These are phyloP conservation scores for Pontederia crassipes DNA, from an alignment of 176 grass and related monocot genomes.

Conservation along the genomic window DNA sequence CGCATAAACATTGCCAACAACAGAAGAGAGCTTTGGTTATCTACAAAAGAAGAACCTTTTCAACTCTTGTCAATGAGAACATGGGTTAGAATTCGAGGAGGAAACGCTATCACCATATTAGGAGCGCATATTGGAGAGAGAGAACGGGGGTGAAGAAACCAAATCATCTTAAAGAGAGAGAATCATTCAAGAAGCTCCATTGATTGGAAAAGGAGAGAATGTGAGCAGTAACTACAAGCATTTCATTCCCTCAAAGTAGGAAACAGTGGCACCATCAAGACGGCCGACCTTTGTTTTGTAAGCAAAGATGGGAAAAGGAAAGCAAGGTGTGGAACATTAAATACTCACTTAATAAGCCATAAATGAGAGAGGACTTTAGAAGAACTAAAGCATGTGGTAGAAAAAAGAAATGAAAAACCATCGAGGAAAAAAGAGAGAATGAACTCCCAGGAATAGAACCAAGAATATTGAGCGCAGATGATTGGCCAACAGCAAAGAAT, in stretches of 20 bases:
- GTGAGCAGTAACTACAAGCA: slow-evolving; percentile 34
- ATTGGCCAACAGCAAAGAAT: not conserved
- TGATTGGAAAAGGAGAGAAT: slow-evolving; percentile 14
- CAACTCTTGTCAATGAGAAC: not conserved
- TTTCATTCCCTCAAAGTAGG: slow-evolving; percentile 5
- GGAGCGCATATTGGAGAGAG: too few relatives aligned
- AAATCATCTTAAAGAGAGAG: not conserved
- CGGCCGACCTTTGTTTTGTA: not conserved
- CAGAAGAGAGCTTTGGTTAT: too few relatives aligned
- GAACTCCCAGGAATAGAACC: not conserved
- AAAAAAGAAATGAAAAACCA: too few relatives aligned
- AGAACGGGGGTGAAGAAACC: not conserved
- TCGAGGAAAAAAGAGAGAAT: not conserved
- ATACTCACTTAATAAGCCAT: slow-evolving; percentile 10
- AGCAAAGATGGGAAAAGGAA: not conserved
- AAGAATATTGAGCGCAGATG: not conserved
- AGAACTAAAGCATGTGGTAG: not conserved
- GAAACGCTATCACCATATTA: too few relatives aligned
- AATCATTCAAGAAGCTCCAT: not conserved
- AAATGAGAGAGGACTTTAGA: slow-evolving; percentile 2
- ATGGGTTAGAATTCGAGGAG: too few relatives aligned
- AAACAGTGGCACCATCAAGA: not conserved
- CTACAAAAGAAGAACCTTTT: too few relatives aligned
- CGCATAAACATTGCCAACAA: too few relatives aligned
- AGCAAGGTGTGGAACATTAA: not conserved